Evolutionary conservation across 2,329 filamentous ascomycete species (phyloP), one percentile per base, ranked within the genome.

Genomic region (Diaporthe citriasiana): DNA sequence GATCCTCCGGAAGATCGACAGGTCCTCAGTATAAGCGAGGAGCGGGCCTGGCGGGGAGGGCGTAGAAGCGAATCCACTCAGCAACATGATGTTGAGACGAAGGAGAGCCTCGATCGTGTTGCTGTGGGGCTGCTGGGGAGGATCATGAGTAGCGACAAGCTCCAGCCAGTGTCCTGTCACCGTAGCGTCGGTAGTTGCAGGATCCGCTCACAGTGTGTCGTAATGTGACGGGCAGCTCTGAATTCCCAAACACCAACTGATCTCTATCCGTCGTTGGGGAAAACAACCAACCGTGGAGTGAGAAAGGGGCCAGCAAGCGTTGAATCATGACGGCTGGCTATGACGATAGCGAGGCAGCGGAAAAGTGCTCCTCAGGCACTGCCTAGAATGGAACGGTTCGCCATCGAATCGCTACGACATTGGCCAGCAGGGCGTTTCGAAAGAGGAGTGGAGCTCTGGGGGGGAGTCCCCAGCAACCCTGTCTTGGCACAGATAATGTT

Each of bases 401-500:
- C 60, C 63, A 68, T 68, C 63, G 33, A 68, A 40, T 27, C 35
- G 33, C 27, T 0, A 40, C 7, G 4, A 8, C 30, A 51, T 66
- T 66, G 63, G 63, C n/a, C 63, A 53, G 59, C 59, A 33, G 13
- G 13, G 63, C n/a, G 63, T 68, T 68, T 68, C 63, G 45, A 51
- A 22, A 47, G 33, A 27, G 30, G 45, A 27, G 63, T 38, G 63
- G 63, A 27, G 47, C 33, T 17, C 15, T 35, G 55, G 7, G 63
- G 47, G 63, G 7, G 13, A 19, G 13, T 17, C 42, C 45, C 63
- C 33, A 22, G 45, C 45, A 66, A 70, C 56, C 72, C 56, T 63
- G 66, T 71, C 66, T 53, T 73, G 72, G 65, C 45, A 70, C 72
- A 71, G 40, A 30, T 73, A 65, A 71, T 70, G 72, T 73, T 71